Evolutionary conservation across 345 rosid genomes (phyloP).

Genomic region (Murraya paniculata): DNA sequence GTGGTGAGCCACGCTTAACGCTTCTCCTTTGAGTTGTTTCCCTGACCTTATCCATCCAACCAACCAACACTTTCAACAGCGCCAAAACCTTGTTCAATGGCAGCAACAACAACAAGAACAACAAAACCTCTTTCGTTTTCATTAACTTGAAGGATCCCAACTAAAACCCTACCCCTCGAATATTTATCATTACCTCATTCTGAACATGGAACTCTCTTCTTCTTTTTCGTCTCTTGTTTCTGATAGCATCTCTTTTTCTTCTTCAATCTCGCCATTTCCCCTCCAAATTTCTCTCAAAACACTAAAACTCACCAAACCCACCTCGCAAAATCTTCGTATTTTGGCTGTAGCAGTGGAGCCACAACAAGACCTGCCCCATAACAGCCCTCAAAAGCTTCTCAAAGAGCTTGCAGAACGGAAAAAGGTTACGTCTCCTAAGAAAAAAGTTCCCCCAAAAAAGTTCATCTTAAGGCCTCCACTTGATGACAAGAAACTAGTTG

Average conservation of each 20-base stretch:
- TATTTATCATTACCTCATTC: not conserved
- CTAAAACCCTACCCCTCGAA: not conserved
- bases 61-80: not conserved
- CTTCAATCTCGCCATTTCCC: constrained; percentile 52
- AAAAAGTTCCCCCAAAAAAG: constrained; percentile 61
- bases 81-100: constrained; percentile 14
- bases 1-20: too few relatives aligned
- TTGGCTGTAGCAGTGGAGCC: constrained; percentile 59
- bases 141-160: not conserved
- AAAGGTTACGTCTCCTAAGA: constrained; percentile 57
- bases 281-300: constrained; percentile 32
- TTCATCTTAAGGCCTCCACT: constrained; percentile 81
- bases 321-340: constrained; percentile 36
- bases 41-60: constrained; percentile 5
- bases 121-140: not conserved
- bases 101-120: not conserved
- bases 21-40: not conserved
- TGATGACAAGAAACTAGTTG: constrained; percentile 74
- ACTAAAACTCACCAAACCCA: constrained; percentile 28
- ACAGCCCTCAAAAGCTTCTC: constrained; percentile 86
- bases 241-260: constrained; percentile 57
- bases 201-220: constrained; percentile 74
- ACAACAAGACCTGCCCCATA: constrained; percentile 53
- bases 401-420: constrained; percentile 92
- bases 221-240: constrained; percentile 36